phyloP scores from a whole-genome alignment of 306 rosid genomes.

The Dryas drummondii region DNA sequence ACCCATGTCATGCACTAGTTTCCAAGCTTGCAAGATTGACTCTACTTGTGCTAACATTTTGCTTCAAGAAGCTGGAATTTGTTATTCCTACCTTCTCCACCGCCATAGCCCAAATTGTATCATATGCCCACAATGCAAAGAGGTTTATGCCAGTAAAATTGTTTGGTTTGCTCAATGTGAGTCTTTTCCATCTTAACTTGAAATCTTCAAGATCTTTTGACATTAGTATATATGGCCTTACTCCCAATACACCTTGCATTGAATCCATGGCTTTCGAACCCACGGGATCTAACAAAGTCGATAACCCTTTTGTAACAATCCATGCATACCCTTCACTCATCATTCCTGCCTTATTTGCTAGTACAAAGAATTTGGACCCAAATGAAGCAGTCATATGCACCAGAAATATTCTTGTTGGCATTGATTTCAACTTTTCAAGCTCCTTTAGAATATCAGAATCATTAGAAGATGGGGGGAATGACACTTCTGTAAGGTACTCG shows the following conservation, averaged over 20 bases:
- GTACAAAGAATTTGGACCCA: conserved; percentile 25
- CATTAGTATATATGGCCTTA: conserved; percentile 25
- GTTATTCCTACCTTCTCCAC: conserved; percentile 6
- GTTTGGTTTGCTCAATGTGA: background rate
- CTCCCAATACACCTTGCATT: conserved; percentile 46
- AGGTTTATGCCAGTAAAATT: conserved; percentile 6
- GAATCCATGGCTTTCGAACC: conserved; percentile 4
- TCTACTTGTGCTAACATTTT: background rate
- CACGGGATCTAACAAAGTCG: conserved; percentile 18
- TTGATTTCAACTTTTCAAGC: conserved; percentile 12
- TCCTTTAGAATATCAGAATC: conserved; percentile 3
- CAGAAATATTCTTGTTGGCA: conserved; percentile 20
- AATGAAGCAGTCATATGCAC: conserved; percentile 33
- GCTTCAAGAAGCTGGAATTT: background rate
- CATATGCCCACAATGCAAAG: conserved; percentile 46
- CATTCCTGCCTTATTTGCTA: conserved; percentile 27
- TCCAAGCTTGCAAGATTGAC: conserved; percentile 20
- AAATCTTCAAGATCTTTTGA: conserved; percentile 15
- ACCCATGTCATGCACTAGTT: conserved; percentile 16
- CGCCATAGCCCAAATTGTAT: conserved; percentile 28
- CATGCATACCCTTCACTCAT: conserved; percentile 28
- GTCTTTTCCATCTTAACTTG: conserved; percentile 1
- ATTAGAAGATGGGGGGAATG: conserved; percentile 17
- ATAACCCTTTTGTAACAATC: conserved; percentile 27
- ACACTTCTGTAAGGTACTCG: conserved; percentile 17